Evolutionary conservation across 2,329 filamentous ascomycete species (phyloP).

Genomic region (Fusarium sp.): DNA sequence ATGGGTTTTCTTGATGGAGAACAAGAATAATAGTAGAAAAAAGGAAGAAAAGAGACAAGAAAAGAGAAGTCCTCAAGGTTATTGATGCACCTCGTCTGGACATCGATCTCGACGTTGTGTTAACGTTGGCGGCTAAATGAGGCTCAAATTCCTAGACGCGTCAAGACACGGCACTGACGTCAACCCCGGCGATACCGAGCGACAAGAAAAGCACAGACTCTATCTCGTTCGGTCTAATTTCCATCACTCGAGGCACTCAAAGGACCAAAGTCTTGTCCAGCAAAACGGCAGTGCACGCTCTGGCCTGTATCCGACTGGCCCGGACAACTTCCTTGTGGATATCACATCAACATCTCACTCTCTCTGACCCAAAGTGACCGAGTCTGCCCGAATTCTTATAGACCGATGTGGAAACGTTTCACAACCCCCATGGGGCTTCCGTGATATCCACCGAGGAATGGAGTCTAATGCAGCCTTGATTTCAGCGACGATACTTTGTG

Average conservation of each 20-base stretch:
- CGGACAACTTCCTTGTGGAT: constrained; percentile 1
- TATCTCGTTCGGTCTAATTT: constrained; percentile 18
- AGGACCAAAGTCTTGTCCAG: background rate
- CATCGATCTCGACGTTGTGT: background rate
- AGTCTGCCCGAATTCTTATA: constrained; percentile 1
- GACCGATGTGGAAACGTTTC: constrained; percentile 2
- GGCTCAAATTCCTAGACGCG: constrained; percentile 7
- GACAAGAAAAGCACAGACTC: constrained; percentile 16
- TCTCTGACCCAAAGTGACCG: background rate
- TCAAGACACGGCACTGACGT: constrained; percentile 13
- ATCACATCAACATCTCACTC: background rate
- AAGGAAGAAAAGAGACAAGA: background rate
- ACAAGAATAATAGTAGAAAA: accelerated
- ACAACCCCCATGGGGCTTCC: constrained; percentile 22
- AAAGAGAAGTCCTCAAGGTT: no score
- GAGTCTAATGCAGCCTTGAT: constrained; percentile 19
- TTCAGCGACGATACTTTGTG: background rate
- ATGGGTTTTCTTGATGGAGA: accelerated
- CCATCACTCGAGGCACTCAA: background rate
- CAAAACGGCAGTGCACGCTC: background rate
- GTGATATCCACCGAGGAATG: background rate
- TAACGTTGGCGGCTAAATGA: constrained; percentile 23
- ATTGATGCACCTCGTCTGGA: no score
- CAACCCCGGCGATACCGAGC: constrained; percentile 27
- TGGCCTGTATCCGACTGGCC: constrained; percentile 20